Evolutionary conservation across 31 red algal genomes (phyloP).

Genomic region (Odonthalia washingtoniensis): DNA sequence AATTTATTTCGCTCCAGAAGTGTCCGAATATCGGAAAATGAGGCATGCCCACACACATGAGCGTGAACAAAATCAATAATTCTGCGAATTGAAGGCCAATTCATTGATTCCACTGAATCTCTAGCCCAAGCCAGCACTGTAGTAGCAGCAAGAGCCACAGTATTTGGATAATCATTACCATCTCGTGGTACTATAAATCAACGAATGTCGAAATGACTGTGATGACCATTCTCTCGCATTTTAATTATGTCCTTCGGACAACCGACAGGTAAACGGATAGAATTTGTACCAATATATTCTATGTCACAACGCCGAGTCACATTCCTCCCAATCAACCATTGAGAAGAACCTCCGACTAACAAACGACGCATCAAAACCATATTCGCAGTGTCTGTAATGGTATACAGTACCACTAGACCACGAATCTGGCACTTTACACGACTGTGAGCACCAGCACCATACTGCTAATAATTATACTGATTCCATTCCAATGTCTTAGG

Average conservation of each 20-base stretch:
- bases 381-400: not conserved
- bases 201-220: not conserved
- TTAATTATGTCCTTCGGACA: not conserved
- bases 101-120: not conserved
- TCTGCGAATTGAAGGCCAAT: not conserved
- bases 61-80: not conserved
- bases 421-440: not conserved
- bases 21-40: not conserved
- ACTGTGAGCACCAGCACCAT: not conserved
- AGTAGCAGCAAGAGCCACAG: not conserved
- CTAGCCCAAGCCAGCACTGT: not conserved
- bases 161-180: not conserved
- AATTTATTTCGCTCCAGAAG: not conserved
- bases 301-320: not conserved
- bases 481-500: not conserved
- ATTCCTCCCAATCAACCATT: not conserved
- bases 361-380: not conserved
- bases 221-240: not conserved
- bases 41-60: conserved; percentile 12
- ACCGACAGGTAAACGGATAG: not conserved
- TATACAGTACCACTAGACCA: not conserved
- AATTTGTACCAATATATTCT: not conserved
- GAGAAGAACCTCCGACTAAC: not conserved
- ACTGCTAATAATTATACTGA: not conserved
- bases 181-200: not conserved